Conservation (phyloP, 1,284 basidiomycete genomes). For the Ganoderma lingzhi region DNA sequence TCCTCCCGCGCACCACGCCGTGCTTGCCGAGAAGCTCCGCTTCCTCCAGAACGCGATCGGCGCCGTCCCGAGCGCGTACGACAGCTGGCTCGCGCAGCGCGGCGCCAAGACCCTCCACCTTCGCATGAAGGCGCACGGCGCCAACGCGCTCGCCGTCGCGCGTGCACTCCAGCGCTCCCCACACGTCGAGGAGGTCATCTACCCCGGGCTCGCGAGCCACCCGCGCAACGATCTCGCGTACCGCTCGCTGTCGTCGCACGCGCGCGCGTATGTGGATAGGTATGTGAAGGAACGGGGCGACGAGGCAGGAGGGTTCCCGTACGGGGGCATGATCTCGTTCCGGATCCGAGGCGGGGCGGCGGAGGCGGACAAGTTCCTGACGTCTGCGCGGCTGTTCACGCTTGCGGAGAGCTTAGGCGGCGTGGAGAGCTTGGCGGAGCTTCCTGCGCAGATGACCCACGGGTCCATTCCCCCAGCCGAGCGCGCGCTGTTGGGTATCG, state of each 20-base stretch:
- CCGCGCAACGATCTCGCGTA: constrained; percentile 70
- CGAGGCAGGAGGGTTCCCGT: constrained; percentile 72
- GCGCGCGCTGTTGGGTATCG: constrained; percentile 79
- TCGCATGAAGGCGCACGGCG: constrained; percentile 88
- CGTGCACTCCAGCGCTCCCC: constrained; percentile 64
- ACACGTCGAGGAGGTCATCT: constrained; percentile 81
- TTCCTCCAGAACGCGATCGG: constrained; percentile 96
- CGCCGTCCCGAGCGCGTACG: constrained; percentile 88
- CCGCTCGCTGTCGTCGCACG: constrained; percentile 72
- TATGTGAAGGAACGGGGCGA: constrained; percentile 43
- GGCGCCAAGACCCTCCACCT: constrained; percentile 92
- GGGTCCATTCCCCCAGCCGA: constrained; percentile 78
- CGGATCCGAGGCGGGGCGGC: constrained; percentile 64
- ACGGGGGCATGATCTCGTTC: constrained; percentile 87
- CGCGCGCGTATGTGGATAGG: constrained; percentile 69
- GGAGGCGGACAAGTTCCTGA: constrained; percentile 78
- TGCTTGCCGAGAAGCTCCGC: constrained; percentile 64
- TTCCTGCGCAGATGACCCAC: constrained; percentile 89
- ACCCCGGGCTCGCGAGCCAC: constrained; percentile 81
- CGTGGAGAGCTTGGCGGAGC: constrained; percentile 90
- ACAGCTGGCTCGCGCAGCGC: constrained; percentile 92
- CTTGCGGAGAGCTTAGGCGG: constrained; percentile 93
- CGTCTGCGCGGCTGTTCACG: constrained; percentile 75
- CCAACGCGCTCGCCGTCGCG: constrained; percentile 85
- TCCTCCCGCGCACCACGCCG: constrained; percentile 67